A percentile compares a stretch with the other conserved stretches of the same genome.
phyloP scores from a whole-genome alignment of 2,329 filamentous ascomycete species.

The Cryphonectria naterciae region DNA sequence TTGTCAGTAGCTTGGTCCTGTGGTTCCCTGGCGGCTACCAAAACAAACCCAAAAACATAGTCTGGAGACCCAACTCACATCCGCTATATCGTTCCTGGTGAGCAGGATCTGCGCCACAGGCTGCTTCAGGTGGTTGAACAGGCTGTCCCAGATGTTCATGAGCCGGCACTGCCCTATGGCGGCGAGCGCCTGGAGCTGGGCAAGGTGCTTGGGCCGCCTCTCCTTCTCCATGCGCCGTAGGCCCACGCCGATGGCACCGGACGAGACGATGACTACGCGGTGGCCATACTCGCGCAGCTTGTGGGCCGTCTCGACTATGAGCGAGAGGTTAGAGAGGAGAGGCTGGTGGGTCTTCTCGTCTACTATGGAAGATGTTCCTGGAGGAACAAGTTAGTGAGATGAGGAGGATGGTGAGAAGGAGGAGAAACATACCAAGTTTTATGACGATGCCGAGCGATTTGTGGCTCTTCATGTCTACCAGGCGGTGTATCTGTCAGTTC shows the following conservation, averaged over 20 bases:
- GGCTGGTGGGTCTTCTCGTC: constrained; percentile 95
- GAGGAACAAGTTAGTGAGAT: constrained; percentile 9
- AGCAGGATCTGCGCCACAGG: constrained; percentile 93
- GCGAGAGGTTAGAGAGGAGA: constrained; percentile 83
- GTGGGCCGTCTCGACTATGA: constrained; percentile 93
- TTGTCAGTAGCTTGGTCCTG: not conserved
- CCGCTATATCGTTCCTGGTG: constrained; percentile 94
- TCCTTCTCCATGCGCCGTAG: constrained; percentile 87
- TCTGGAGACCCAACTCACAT: constrained; percentile 58
- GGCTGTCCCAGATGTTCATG: constrained; percentile 92
- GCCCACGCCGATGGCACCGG: constrained; percentile 93
- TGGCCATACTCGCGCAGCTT: constrained; percentile 89
- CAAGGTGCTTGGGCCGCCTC: constrained; percentile 85
- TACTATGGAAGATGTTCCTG: constrained; percentile 98
- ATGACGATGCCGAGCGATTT: constrained; percentile 79
- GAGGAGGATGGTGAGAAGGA: not conserved
- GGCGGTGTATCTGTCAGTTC: constrained; percentile 27
- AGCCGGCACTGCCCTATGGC: constrained; percentile 95
- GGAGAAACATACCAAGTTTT: constrained; percentile 72
- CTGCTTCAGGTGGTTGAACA: constrained; percentile 86
- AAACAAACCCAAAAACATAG: not conserved
- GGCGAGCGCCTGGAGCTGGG: constrained; percentile 86
- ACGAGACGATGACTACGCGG: constrained; percentile 93
- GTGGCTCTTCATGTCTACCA: constrained; percentile 64
- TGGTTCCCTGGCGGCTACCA: not conserved